A percentile compares a stretch with the other conserved stretches of the same genome.
Evolutionary conservation across 2,329 filamentous ascomycete species (phyloP).

Genomic region (Calonectria montana): DNA sequence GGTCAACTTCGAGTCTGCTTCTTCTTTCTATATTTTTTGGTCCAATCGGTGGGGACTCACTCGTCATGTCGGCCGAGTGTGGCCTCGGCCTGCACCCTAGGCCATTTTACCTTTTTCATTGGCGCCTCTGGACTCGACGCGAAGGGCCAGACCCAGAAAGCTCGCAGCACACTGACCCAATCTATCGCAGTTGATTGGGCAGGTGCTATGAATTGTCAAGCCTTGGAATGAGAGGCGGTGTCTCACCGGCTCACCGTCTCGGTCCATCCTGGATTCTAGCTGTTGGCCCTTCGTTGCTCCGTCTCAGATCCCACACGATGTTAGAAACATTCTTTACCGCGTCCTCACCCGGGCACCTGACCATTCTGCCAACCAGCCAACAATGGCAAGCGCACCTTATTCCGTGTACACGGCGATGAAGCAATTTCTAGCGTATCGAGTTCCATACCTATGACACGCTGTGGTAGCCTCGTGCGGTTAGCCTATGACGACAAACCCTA

Average conservation of each 20-base stretch:
- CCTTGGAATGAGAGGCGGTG: constrained; percentile 26
- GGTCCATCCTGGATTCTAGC: constrained; percentile 32
- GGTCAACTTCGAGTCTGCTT: constrained; percentile 6
- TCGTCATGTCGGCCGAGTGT: constrained; percentile 28
- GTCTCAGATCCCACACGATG: constrained; percentile 38
- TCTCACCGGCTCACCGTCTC: constrained; percentile 32
- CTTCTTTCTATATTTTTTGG: background rate
- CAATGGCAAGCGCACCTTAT: constrained; percentile 20
- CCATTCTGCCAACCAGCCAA: constrained; percentile 17
- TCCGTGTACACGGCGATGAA: constrained; percentile 3
- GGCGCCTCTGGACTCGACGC: constrained; percentile 6
- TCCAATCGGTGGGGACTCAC: constrained; percentile 14
- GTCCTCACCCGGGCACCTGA: constrained; percentile 23
- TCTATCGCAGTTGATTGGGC: constrained; percentile 31
- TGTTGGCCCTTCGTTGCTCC: constrained; percentile 17
- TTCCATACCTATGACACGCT: background rate
- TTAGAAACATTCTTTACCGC: constrained; percentile 20
- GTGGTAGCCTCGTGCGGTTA: background rate
- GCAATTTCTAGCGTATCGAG: constrained; percentile 5
- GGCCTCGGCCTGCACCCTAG: constrained; percentile 31
- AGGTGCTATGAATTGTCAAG: constrained; percentile 14
- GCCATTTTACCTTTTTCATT: constrained; percentile 15
- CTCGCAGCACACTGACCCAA: constrained; percentile 19
- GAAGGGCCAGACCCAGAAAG: background rate
- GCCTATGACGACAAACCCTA: background rate